phyloP scores from a whole-genome alignment of 2,329 filamentous ascomycete species.

The Penicillium psychrosexuale region DNA sequence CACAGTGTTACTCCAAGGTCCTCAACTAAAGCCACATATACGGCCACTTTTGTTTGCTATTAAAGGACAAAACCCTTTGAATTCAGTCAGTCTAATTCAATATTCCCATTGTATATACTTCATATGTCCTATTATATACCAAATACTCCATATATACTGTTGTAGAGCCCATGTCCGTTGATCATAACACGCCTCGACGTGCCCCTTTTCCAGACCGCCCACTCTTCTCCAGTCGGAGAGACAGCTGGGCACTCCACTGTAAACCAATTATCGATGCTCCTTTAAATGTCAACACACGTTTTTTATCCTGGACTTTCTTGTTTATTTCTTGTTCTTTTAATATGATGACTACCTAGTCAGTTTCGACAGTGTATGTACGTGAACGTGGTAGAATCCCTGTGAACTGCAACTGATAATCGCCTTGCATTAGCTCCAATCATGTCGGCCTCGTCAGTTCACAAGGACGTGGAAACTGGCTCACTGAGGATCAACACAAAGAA shows the following conservation, averaged over 20 bases:
- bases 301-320: background rate
- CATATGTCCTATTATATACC: background rate
- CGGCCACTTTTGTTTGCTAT: background rate
- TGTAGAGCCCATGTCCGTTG: too few species aligned
- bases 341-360: slow-evolving; percentile 7
- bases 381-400: background rate
- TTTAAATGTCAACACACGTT: slow-evolving; percentile 22
- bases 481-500: slow-evolving; percentile 20
- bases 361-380: slow-evolving; percentile 16
- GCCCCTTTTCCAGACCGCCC: slow-evolving; percentile 17
- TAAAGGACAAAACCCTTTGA: background rate
- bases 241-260: slow-evolving; percentile 31
- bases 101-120: background rate
- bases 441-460: slow-evolving; percentile 18
- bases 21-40: background rate
- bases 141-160: background rate
- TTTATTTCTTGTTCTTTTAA: slow-evolving; percentile 6
- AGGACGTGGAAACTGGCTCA: slow-evolving; percentile 16
- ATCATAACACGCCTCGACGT: background rate
- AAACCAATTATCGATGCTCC: slow-evolving; percentile 25
- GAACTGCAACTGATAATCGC: slow-evolving; percentile 19
- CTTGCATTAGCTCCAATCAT: slow-evolving; percentile 17
- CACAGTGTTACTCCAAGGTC: background rate
- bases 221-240: slow-evolving; percentile 24
- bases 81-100: background rate